These are phyloP conservation scores for Euphrasia arctica DNA, from an alignment of 305 asterid genomes.

Conservation along the genomic window DNA sequence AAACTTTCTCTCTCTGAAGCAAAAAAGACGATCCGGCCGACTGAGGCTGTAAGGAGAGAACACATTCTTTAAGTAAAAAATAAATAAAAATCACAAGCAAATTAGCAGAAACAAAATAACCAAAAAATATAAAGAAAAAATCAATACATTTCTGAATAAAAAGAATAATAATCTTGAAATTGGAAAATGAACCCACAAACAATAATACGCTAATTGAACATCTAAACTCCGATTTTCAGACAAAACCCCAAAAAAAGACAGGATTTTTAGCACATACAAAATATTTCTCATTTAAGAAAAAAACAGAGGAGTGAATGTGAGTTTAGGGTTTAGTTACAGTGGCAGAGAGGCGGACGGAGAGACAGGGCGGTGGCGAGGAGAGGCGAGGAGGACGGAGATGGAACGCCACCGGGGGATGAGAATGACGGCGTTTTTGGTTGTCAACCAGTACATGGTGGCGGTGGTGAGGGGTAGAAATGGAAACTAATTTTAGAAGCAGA, in stretches of 20 bases:
- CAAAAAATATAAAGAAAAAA: not conserved
- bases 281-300: not conserved
- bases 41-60: conserved; percentile 31
- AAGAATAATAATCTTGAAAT: not conserved
- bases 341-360: conserved; percentile 31
- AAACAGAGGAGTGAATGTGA: not conserved
- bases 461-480: not conserved
- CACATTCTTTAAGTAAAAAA: not conserved
- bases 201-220: conserved; percentile 5
- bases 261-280: conserved; percentile 12
- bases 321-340: conserved; percentile 33
- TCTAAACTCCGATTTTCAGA: conserved; percentile 22
- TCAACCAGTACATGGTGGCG: conserved; percentile 40
- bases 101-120: conserved; percentile 4
- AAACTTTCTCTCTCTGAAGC: conserved; percentile 50
- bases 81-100: not conserved
- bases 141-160: conserved; percentile 1
- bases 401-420: conserved; percentile 62
- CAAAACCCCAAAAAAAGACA: not conserved
- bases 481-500: not conserved
- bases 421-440: conserved; percentile 63
- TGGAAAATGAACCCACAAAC: not conserved
- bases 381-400: conserved; percentile 42
- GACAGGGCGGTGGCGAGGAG: conserved; percentile 40
- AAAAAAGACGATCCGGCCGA: conserved; percentile 35